Evolutionary conservation across 371 early-diverging fungal species (phyloP).

Genomic region (Rhizopus microsporus): DNA sequence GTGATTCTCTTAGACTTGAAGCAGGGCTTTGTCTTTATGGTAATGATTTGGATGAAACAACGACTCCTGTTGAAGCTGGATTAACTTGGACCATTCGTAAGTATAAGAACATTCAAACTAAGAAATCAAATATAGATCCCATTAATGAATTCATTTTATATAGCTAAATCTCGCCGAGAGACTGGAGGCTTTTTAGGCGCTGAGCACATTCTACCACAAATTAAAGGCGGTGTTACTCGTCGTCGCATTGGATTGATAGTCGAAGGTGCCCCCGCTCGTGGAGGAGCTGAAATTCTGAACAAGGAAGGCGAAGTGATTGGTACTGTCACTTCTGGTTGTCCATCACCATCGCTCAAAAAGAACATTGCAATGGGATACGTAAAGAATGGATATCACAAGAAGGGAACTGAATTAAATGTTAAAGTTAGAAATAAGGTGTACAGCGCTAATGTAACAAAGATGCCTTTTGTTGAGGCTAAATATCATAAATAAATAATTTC

Average conservation of each 20-base stretch:
- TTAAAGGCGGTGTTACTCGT: constrained; percentile 78
- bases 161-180: constrained; percentile 82
- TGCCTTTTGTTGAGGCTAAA: constrained; percentile 93
- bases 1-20: constrained; percentile 94
- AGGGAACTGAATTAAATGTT: constrained; percentile 85
- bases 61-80: constrained; percentile 92
- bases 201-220: constrained; percentile 80
- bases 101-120: constrained; percentile 5
- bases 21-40: constrained; percentile 98
- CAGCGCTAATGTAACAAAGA: constrained; percentile 84
- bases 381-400: constrained; percentile 82
- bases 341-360: constrained; percentile 90
- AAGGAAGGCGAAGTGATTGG: constrained; percentile 71
- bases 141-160: not conserved
- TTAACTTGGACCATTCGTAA: constrained; percentile 94
- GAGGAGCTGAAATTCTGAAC: constrained; percentile 74
- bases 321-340: constrained; percentile 90
- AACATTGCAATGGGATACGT: constrained; percentile 98
- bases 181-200: constrained; percentile 97
- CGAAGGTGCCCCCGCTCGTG: constrained; percentile 95
- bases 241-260: constrained; percentile 91
- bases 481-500: constrained; percentile 64
- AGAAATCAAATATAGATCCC: not conserved
- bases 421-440: constrained; percentile 86
- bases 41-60: constrained; percentile 90